Percentiles rank a stretch among this genome's conserved stretches.
Evolutionary conservation across 2,329 filamentous ascomycete genomes (phyloP).

Genomic region (Monilinia fructigena): DNA sequence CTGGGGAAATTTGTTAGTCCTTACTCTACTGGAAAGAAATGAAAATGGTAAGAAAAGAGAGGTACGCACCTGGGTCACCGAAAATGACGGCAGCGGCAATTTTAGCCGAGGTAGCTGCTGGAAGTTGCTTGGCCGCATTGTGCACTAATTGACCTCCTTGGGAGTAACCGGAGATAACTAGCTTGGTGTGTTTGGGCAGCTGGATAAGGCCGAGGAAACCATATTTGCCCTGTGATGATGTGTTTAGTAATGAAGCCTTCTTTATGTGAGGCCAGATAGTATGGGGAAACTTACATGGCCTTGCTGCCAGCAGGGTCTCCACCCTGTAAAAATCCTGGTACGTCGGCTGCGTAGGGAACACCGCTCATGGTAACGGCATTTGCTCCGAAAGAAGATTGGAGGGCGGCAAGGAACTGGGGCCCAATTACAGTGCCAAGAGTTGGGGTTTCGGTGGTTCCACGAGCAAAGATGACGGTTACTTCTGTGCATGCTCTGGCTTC

Average conservation of each 20-base stretch:
- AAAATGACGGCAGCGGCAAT: slow-evolving; percentile 34
- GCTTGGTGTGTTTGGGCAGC: slow-evolving; percentile 22
- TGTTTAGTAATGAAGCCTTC: slow-evolving; percentile 19
- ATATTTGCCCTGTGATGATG: slow-evolving; percentile 20
- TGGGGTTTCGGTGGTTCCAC: slow-evolving; percentile 34
- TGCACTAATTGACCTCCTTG: slow-evolving; percentile 36
- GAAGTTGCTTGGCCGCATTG: slow-evolving; percentile 27
- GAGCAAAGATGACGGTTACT: slow-evolving; percentile 36
- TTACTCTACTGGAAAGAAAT: neutral
- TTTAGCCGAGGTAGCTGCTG: slow-evolving; percentile 25
- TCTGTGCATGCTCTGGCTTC: slow-evolving; percentile 27
- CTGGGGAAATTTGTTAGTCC: slow-evolving; percentile 14
- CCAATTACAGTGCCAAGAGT: slow-evolving; percentile 33
- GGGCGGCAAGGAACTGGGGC: slow-evolving; percentile 36
- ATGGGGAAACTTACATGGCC: slow-evolving; percentile 41
- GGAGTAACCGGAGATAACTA: slow-evolving; percentile 31
- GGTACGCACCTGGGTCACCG: slow-evolving; percentile 32
- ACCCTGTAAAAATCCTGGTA: slow-evolving; percentile 47
- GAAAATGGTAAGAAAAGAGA: slow-evolving; percentile 8
- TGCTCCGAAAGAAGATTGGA: slow-evolving; percentile 45
- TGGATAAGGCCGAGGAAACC: neutral
- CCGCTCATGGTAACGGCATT: slow-evolving; percentile 50
- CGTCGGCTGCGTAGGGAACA: slow-evolving; percentile 51
- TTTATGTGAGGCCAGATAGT: neutral
- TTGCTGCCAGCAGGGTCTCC: slow-evolving; percentile 47